Base-by-base conservation (phyloP, 1,284 basidiomycete genomes). In the Salmacisia buchloeana region DNA sequence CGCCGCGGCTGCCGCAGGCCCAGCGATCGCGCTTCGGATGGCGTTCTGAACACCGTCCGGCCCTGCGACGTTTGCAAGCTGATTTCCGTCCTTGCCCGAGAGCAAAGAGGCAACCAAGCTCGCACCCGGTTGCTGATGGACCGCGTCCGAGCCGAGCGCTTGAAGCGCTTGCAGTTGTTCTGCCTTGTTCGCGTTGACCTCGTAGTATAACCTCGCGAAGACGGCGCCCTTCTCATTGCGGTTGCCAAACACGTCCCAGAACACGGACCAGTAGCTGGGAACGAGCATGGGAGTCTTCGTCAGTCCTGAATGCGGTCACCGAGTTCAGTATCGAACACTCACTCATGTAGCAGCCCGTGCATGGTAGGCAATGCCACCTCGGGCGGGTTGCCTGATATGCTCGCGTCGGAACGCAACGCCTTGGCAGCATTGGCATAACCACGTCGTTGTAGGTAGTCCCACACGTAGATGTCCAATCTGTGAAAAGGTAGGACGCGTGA, bases 181-280 rank as follows among this genome's bases (percentile, higher is more conserved):
- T 39, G 72, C 68, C 54, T 72, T 73, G 13, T 68, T 62, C 46
- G 76, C 76, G 35, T 75, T 67, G 27, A 72, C 73, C 18, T 77
- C 72, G 36, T 67, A 68, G 59, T 75, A 79, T 3, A 71, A 66
- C 15, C 67, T 65, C 0, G 76, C 75, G 35, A 76, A 72, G 18
- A 60, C 65, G 52, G 67, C 69, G 12, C 73, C 73, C 9, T 72
- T 68, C 6, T 76, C 75, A 0, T 69, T 67, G 2, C 76, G 68
- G 23, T 76, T 70, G 0, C 72, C 70, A 62, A 79, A 79, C 21
- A 77, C 71, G 49, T 79, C 77, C 77, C 77, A 79, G 49, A 79
- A 79, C 57, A 79, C 73, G 60, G 70, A 69, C 77, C 77, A 79
- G 62, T 79, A 79, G 21, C 67, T 66, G 34, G 7, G 2, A 13